Conservation (phyloP, 2,329 filamentous ascomycete genomes). For the Epicoccum nigrum region DNA sequence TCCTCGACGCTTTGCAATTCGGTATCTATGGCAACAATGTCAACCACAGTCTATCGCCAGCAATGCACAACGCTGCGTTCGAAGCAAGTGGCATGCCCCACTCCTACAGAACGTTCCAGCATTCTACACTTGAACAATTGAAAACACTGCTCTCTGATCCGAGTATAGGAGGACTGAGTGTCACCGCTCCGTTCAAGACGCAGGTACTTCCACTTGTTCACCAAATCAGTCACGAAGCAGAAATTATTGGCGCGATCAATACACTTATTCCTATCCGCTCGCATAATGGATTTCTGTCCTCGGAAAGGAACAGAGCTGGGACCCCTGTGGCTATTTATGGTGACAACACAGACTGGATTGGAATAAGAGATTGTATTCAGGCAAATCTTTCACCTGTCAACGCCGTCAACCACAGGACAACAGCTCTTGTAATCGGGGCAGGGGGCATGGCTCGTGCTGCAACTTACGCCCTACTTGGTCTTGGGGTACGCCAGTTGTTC, state of each 20-base stretch:
- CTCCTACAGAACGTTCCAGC: background rate
- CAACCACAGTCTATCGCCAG: slow-evolving; percentile 1
- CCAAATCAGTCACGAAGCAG: slow-evolving; percentile 1
- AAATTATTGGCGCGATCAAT: background rate
- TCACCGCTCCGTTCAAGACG: slow-evolving; percentile 3
- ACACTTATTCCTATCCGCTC: slow-evolving; percentile 1
- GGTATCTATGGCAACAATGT: slow-evolving; percentile 3
- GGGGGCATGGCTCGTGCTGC: slow-evolving; percentile 7
- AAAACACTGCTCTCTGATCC: background rate
- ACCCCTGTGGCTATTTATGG: background rate
- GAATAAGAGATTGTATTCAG: background rate
- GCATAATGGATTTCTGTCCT: background rate
- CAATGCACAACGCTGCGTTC: slow-evolving; percentile 5
- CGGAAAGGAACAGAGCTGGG: background rate
- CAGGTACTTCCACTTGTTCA: background rate
- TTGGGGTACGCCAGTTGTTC: background rate
- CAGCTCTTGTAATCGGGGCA: slow-evolving; percentile 1
- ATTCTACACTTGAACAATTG: background rate
- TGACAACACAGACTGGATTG: slow-evolving; percentile 5
- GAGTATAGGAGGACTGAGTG: background rate
- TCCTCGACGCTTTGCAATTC: slow-evolving; percentile 1
- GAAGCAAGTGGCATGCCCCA: slow-evolving; percentile 1
- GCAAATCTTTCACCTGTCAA: slow-evolving; percentile 1
- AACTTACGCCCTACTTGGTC: background rate
- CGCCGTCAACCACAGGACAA: background rate